Base-by-base conservation (phyloP, 139 green algal species). In the Yamagishiella unicocca region DNA sequence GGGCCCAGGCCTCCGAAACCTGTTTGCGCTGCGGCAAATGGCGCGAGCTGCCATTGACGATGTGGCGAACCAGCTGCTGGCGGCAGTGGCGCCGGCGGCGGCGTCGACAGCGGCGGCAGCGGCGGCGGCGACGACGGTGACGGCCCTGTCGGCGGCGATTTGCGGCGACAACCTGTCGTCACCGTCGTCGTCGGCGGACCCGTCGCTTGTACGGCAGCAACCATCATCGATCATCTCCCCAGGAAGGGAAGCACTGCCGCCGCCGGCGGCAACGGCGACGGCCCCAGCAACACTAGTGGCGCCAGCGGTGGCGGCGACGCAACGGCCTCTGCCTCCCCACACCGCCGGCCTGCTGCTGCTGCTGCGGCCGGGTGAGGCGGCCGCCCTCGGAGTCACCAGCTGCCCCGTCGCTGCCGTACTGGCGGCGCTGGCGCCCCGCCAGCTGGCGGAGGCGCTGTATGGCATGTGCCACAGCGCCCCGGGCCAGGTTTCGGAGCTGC, bases 11-110 rank as follows among this genome's bases (percentile, higher is more conserved):
- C 78, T 84, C 31, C 40, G 55, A 5, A 58, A 62, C 78, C 38
- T 84, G 4, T 84, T 74, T 19, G 37, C 78, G 5, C 78, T 84
- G n/a, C 78, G 78, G 3, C 78, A 74, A 31, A 55, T 84, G 38
- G 31, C 78, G 4, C 55, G 55, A 5, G 38, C 54, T 1, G 78
- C 78, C 10, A 70, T 84, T 1, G 78, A 84, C 10, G 78, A 84
- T 17, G n/a, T 84, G 0, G 78, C 61, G 25, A 38, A 84, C 7
- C 25, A 46, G 19, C 61, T 84, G 37, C 58, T 84, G 58, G 25
- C 35, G 37, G 55, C 38, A 22, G 27, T 73, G 4, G 29, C 55
- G 78, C 50, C 58, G n/a, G 27, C 53, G 53, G 53, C 53, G 76
- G 12, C n/a, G 45, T 0, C 46, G 45, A 3, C 72, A 24, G 67